Percentiles rank a stretch among this genome's conserved stretches.
These are phyloP conservation scores for Talaromyces sp. DNA, from an alignment of 2,329 filamentous ascomycete species.

Conservation along the genomic window DNA sequence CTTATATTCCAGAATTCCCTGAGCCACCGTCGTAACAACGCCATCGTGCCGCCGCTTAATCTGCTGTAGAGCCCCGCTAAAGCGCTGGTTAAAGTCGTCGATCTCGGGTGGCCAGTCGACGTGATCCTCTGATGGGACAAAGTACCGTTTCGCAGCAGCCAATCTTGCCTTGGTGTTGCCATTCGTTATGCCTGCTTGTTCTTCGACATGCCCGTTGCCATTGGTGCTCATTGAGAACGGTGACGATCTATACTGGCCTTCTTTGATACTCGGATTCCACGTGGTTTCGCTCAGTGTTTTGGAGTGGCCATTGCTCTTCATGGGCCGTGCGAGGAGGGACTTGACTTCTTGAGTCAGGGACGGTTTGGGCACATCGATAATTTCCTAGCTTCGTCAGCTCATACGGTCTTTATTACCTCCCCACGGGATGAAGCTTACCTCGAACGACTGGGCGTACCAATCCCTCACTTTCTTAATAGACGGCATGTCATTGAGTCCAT, in stretches of 20 bases:
- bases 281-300: constrained; percentile 76
- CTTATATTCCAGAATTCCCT: constrained; percentile 98
- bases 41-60: constrained; percentile 96
- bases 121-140: constrained; percentile 82
- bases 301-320: constrained; percentile 49
- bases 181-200: constrained; percentile 17
- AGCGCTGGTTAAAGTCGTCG: constrained; percentile 87
- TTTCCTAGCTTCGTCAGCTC: constrained; percentile 55
- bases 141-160: constrained; percentile 66
- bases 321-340: constrained; percentile 62
- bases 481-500: constrained; percentile 96
- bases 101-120: constrained; percentile 91
- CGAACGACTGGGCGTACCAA: constrained; percentile 99
- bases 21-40: constrained; percentile 95
- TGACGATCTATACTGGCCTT: constrained; percentile 68
- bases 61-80: constrained; percentile 79
- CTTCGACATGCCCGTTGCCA: constrained; percentile 43
- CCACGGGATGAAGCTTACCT: constrained; percentile 53
- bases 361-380: constrained; percentile 78
- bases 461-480: constrained; percentile 92
- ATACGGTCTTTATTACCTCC: constrained; percentile 16
- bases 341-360: constrained; percentile 69
- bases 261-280: constrained; percentile 80
- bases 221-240: constrained; percentile 32
- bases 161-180: constrained; percentile 43